These are phyloP conservation scores for Aureobasidium sp. DNA, from an alignment of 2,329 filamentous ascomycete genomes.

Conservation along the genomic window DNA sequence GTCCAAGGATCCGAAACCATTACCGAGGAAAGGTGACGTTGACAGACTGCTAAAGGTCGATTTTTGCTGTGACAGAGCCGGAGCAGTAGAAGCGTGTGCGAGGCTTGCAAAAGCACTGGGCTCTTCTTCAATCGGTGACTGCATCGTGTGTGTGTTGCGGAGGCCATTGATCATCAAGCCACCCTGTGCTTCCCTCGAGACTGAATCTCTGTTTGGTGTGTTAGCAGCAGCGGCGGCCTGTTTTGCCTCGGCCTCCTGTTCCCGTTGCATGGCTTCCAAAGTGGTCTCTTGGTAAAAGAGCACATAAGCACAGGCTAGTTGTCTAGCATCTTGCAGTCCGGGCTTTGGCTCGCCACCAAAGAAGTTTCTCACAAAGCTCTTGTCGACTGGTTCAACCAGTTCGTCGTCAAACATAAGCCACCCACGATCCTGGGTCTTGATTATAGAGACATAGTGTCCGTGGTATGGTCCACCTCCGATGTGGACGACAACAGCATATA, in stretches of 20 bases:
- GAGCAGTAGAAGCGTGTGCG: constrained; percentile 59
- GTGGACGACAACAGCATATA: constrained; percentile 95
- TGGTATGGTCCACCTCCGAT: constrained; percentile 96
- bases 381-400: constrained; percentile 96
- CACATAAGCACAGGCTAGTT: constrained; percentile 87
- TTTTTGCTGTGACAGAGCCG: constrained; percentile 24
- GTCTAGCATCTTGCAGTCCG: constrained; percentile 41
- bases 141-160: constrained; percentile 26
- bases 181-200: constrained; percentile 22
- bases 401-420: constrained; percentile 98
- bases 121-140: constrained; percentile 29
- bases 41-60: constrained; percentile 2
- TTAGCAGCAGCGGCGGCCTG: constrained; percentile 30
- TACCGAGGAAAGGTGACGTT: constrained; percentile 6
- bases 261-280: constrained; percentile 58
- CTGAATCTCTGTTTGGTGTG: constrained; percentile 28
- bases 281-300: constrained; percentile 95
- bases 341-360: constrained; percentile 68
- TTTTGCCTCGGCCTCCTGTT: constrained; percentile 73
- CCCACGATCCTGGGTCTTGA: constrained; percentile 92
- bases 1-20: constrained; percentile 44
- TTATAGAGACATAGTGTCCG: constrained; percentile 93
- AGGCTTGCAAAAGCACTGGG: constrained; percentile 48
- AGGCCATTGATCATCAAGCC: constrained; percentile 20
- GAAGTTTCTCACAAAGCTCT: constrained; percentile 92